Conservation (phyloP, 2,329 filamentous ascomycete genomes). For the Colletotrichum sp. region DNA sequence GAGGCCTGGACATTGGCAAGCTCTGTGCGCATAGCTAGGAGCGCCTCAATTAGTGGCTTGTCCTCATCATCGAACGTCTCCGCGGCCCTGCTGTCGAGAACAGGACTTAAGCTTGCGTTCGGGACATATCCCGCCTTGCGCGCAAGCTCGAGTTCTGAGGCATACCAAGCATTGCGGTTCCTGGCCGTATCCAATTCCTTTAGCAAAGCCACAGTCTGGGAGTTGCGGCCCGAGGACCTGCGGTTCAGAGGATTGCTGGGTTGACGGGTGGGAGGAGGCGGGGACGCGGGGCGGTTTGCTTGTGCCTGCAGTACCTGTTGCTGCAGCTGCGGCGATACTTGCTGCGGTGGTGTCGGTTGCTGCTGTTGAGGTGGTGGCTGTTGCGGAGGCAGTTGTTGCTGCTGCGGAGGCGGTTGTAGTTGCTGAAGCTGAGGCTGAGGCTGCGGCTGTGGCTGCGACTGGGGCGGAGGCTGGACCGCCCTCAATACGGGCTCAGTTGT, state of each 20-base stretch:
- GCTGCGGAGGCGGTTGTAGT: neutral
- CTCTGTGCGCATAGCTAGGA: constrained; percentile 89
- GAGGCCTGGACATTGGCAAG: constrained; percentile 87
- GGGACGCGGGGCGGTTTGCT: constrained; percentile 55
- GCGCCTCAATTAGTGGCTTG: constrained; percentile 86
- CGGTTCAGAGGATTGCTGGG: constrained; percentile 63
- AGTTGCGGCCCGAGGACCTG: constrained; percentile 64
- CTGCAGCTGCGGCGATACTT: neutral
- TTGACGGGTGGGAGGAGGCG: constrained; percentile 62
- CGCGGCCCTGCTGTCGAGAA: constrained; percentile 75
- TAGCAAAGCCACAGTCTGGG: constrained; percentile 74
- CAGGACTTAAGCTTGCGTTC: constrained; percentile 71
- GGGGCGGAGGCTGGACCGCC: constrained; percentile 28
- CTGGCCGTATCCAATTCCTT: constrained; percentile 87
- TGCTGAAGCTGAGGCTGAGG: neutral
- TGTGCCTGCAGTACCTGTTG: constrained; percentile 36
- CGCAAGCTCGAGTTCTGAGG: constrained; percentile 90
- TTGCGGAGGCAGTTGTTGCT: neutral
- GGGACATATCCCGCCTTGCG: constrained; percentile 87
- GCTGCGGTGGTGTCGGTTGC: constrained; percentile 51
- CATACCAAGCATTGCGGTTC: constrained; percentile 95
- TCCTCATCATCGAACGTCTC: constrained; percentile 93
- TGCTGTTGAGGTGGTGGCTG: constrained; percentile 28
- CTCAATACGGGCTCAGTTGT: constrained; percentile 61
- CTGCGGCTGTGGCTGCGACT: neutral